Evolutionary conservation across 768 basidiomycete genomes (phyloP).

Genomic region (Amanita polypyramis): DNA sequence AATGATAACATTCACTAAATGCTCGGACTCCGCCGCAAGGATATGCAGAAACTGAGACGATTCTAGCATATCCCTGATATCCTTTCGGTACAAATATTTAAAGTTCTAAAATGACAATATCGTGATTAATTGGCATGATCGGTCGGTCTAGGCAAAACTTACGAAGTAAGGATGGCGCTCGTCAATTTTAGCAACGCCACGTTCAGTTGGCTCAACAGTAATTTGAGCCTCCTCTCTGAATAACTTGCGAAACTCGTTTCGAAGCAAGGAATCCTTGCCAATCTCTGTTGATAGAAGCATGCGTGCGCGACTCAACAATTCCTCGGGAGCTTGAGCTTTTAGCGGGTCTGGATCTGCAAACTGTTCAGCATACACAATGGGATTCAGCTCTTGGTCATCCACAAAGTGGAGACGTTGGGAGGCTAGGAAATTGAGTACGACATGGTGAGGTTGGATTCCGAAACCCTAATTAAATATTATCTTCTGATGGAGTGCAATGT

Average conservation of each 20-base stretch:
- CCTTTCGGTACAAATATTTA: constrained; percentile 86
- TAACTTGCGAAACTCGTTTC: constrained; percentile 62
- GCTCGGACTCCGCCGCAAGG: constrained; percentile 82
- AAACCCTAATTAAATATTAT: constrained; percentile 46
- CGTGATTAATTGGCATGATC: constrained; percentile 1
- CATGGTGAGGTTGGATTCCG: constrained; percentile 71
- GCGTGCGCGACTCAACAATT: constrained; percentile 62
- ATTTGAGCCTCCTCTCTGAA: constrained; percentile 71
- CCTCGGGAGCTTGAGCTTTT: constrained; percentile 50
- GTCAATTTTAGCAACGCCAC: constrained; percentile 69
- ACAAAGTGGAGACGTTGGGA: constrained; percentile 53
- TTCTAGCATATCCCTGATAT: constrained; percentile 55
- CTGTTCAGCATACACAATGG: constrained; percentile 76
- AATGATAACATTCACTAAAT: constrained; percentile 71
- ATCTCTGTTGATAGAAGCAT: constrained; percentile 85
- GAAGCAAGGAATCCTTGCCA: constrained; percentile 83
- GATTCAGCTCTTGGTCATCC: constrained; percentile 75
- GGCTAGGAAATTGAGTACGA: constrained; percentile 76
- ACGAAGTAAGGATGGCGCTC: constrained; percentile 67
- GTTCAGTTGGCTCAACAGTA: constrained; percentile 79
- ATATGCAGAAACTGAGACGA: constrained; percentile 83
- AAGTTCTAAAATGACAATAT: constrained; percentile 65
- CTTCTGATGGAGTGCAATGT: neutral
- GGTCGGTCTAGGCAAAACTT: constrained; percentile 18
- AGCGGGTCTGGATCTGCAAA: constrained; percentile 62